Base-by-base conservation (phyloP, 805 yeast species). In the Priceomyces melissophilus region DNA sequence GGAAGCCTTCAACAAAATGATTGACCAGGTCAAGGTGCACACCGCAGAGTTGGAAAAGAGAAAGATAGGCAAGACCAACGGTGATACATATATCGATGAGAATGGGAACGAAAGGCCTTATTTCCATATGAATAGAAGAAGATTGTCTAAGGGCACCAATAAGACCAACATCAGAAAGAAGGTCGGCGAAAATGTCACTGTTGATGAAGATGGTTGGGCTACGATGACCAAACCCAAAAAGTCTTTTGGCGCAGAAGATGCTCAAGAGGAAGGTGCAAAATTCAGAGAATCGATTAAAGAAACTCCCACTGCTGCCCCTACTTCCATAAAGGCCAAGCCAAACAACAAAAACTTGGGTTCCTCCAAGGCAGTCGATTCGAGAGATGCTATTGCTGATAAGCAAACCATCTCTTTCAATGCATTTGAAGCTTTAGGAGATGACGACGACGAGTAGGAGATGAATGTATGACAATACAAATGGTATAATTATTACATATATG, bases 181-280 rank as follows among this genome's bases (percentile, higher is more conserved):
- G 63, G 68, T 74, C 42, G 74, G 67, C 42, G 69, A 70, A 41
- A 67, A 71, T 35, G 69, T 68, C 43, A 73, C 68, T 44, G 76
- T 82, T 28, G 95, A 85, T 57, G 84, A 81, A 43, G 91, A 86
- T 47, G 95, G 95, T 35, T 86, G 93, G 91, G 84, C 84, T 43
- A 82, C 91, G 15, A 64, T 76, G 47, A 65, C 72, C 39, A 68
- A 71, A 51, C 65, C 69, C 35, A 73, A 67, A 52, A 69, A 69
- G 43, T 66, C 75, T 10, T 71, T 76, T 43, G 79, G 79, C 50
- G 63, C 66, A 29, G 78, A 73, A 42, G 78, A 71, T 13, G 73
- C 60, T 33, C 67, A 50, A 20, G 78, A 70, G 20, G 81, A 76
- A 44, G 71, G 71, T 45, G 61, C 65, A 38, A 57, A 66, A 37